Base-by-base conservation (phyloP, 176 grass and related monocot genomes). In the Carex myosuroides region DNA sequence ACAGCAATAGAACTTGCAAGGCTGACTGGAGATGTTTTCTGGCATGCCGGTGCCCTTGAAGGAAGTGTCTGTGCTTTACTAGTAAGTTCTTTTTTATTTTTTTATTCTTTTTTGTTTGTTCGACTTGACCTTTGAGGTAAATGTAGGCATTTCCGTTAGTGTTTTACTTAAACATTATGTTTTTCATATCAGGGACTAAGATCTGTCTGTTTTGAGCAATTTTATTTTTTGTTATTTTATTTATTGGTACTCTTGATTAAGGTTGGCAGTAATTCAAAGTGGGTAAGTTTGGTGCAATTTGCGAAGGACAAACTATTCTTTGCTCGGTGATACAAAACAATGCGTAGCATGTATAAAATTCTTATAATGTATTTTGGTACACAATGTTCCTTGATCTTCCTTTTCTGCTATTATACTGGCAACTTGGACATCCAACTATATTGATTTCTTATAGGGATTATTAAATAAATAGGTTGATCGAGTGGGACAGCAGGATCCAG, bases 1-100 rank as follows among this genome's bases (percentile, higher is more conserved):
- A 99, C 91, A 8, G 83, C 96, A 81, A 99, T 99, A 89, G 96
- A 99, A 53, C 91, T 99, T 71, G 91, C 96, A 64, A 95, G 91
- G 85, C 86, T 99, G 83, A 99, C 96, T 14, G 96, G 96, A 82
- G 96, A 99, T 93, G 91, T 99, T 77, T 99, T 99, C 85, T 99
- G 96, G 96, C 96, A 99, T 90, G 96, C 96, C 21, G 96, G 96
- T 71, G 93, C 96, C 24, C 83, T 99, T n/a, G 96, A 99, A 87
- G 96, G 96, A 67, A 99, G 91, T 81, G 91, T 99, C 69, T 99
- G 96, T 32, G 89, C 96, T 6, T 62, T 99, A 89, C 70, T 99
- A 84, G 96, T 99, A 90, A 93, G 83, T 41, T 26, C 0, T 84
- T 61, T 37, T 18, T 86, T 73, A 39, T 39, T 39, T 39, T 35